Evolutionary conservation across 495 filamentous ascomycete genomes (phyloP).

Genomic region (Trypethelium eluteriae): DNA sequence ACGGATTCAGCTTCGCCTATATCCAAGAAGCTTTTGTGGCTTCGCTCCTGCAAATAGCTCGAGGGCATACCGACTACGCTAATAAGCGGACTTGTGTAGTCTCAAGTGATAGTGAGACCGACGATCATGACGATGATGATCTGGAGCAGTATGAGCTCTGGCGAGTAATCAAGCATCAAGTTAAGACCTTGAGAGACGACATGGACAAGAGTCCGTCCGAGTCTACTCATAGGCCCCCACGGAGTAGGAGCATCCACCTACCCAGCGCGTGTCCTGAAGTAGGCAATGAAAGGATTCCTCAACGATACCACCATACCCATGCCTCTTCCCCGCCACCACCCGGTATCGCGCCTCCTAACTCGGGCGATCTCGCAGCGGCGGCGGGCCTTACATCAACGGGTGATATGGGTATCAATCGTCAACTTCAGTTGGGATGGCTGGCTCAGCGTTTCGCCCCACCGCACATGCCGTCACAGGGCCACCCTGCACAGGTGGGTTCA

Average conservation of each 20-base stretch:
- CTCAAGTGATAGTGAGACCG: neutral
- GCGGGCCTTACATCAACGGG: neutral
- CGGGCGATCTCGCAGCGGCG: neutral
- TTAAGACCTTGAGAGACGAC: conserved; percentile 29
- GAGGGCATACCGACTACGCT: conserved; percentile 9
- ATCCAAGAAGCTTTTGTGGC: conserved; percentile 30
- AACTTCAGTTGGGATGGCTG: neutral
- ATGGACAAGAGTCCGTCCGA: conserved; percentile 17
- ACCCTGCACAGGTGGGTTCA: neutral
- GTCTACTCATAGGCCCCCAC: neutral
- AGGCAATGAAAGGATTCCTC: neutral
- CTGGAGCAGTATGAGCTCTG: conserved; percentile 33
- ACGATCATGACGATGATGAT: conserved; percentile 17
- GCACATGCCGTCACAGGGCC: neutral
- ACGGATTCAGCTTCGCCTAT: conserved; percentile 26
- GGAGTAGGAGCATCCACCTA: neutral
- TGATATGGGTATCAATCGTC: neutral
- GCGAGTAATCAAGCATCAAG: conserved; percentile 32
- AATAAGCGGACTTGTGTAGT: neutral
- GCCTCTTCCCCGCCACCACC: neutral
- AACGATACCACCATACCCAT: neutral
- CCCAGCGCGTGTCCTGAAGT: neutral
- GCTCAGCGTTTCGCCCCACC: neutral
- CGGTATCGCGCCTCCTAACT: neutral
- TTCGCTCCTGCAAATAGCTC: conserved; percentile 23